These are phyloP conservation scores for Pinus tabuliformis DNA, from an alignment of 75 land plant species.

Conservation along the genomic window DNA sequence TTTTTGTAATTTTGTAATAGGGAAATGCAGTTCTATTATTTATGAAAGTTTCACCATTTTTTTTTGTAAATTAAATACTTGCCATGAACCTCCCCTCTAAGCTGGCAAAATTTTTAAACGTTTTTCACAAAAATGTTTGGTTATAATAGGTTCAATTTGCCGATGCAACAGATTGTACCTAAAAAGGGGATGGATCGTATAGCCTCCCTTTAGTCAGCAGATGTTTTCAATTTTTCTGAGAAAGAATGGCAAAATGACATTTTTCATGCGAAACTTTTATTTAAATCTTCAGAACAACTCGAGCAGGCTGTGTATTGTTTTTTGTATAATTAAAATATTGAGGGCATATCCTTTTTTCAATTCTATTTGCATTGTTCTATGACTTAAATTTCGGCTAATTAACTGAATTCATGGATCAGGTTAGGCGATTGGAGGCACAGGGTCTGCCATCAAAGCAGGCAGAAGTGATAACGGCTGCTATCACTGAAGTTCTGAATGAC, in stretches of 20 bases:
- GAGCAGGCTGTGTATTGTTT: not conserved
- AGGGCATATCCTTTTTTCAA: not conserved
- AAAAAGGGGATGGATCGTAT: too few relatives aligned
- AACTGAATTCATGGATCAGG: constrained; percentile 25
- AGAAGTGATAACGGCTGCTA: constrained; percentile 82
- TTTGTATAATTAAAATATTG: not conserved
- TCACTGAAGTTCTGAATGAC: constrained; percentile 84
- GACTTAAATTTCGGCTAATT: not conserved
- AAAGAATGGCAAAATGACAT: not conserved
- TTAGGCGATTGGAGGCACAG: constrained; percentile 71
- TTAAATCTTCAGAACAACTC: not conserved
- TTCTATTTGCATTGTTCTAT: not conserved
- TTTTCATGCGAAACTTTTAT: not conserved
- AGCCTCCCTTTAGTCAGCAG: not conserved
- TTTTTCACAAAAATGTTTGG: not conserved
- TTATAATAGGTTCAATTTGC: not conserved
- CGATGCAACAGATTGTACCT: too few relatives aligned
- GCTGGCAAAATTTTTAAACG: not conserved
- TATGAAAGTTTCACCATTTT: too few relatives aligned
- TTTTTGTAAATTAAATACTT: too few relatives aligned
- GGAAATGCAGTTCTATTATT: too few relatives aligned
- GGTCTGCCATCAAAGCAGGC: constrained; percentile 86
- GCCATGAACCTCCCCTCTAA: not conserved
- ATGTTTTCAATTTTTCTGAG: not conserved
- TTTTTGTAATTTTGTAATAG: too few relatives aligned